Base-by-base conservation (phyloP, 257 asterid species). In the Nicotiana tomentosiformis region DNA sequence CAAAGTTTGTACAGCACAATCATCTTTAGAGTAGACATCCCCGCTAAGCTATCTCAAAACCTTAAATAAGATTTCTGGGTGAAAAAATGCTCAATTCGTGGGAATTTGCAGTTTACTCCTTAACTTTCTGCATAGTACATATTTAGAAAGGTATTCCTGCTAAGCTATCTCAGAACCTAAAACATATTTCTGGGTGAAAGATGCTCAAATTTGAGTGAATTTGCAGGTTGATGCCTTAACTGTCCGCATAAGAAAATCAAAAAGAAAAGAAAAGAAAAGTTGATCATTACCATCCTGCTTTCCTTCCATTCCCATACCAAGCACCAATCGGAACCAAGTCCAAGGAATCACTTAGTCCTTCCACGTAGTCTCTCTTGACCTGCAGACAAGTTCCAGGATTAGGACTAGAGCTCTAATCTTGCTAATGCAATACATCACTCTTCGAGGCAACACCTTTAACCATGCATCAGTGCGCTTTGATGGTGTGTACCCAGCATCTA, bases 281-380 rank as follows among this genome's bases (percentile, higher is more conserved):
- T 46, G 56, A 62, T 83, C 74, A 58, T 77, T 89, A 95, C 98
- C 98, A 95, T 90, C 97, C 98, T 66, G 97, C 98, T 89, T 95
- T 95, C 85, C 98, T 90, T 91, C 98, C 98, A 86, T 92, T 95
- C 81, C 98, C 98, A 79, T 92, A 85, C 98, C 98, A 95, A 70
- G 97, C 98, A 84, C 98, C 98, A 81, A 95, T 93, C 7, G 98
- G 97, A 80, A 95, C 98, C 89, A 95, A 91, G 89, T 95, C 98
- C 90, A 95, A 77, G 74, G 98, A 93, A 90, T 95, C 98, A 84
- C 87, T 60, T 78, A 95, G 86, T 77, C 98, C 98, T 72, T 93
- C 96, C 74, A 95, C 90, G 78, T 95, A 95, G 85, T 95, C 98
- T 83, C 91, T 91, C 87, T 95, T 93, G 78, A 95, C 97, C 98